These are phyloP conservation scores for Epichloe uncinata DNA, from an alignment of 2,329 filamentous ascomycete species.

Conservation along the genomic window DNA sequence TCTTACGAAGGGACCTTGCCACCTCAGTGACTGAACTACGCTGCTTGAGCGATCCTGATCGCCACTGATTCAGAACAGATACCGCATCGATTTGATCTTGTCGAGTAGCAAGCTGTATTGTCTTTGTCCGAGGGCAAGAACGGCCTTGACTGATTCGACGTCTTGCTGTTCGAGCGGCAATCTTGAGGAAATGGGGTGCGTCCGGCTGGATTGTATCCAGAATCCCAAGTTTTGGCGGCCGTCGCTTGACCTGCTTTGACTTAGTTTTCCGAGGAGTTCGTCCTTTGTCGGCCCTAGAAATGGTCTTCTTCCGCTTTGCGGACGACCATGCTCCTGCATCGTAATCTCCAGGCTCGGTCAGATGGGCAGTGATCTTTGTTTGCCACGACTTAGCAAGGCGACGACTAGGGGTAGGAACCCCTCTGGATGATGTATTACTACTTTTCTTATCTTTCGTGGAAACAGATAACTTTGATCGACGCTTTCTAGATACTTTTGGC, in stretches of 20 bases:
- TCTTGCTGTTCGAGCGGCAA: conserved; percentile 45
- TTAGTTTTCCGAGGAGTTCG: not conserved
- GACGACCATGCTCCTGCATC: not conserved
- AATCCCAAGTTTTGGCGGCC: conserved; percentile 41
- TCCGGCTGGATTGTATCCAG: conserved; percentile 41
- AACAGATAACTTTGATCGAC: conserved; percentile 18
- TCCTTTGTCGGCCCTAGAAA: not conserved
- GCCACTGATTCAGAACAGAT: conserved; percentile 42
- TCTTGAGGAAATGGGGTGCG: conserved; percentile 44
- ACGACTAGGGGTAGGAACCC: conserved; percentile 11
- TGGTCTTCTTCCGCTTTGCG: not conserved
- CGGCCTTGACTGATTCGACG: conserved; percentile 35
- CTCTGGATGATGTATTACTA: conserved; percentile 13
- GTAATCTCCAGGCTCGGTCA: conserved; percentile 5
- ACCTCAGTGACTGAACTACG: conserved; percentile 20
- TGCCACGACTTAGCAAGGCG: conserved; percentile 13
- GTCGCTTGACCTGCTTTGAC: not conserved
- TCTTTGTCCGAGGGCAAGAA: conserved; percentile 40
- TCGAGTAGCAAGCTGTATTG: conserved; percentile 47
- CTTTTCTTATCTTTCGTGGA: conserved; percentile 10
- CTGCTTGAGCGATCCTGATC: conserved; percentile 35
- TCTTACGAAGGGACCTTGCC: conserved; percentile 5
- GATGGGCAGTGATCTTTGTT: conserved; percentile 19
- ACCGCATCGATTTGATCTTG: conserved; percentile 45
- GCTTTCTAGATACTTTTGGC: conserved; percentile 26